Evolutionary conservation across 2,329 filamentous ascomycete genomes (phyloP).

Genomic region (Aspergillus udagawae): DNA sequence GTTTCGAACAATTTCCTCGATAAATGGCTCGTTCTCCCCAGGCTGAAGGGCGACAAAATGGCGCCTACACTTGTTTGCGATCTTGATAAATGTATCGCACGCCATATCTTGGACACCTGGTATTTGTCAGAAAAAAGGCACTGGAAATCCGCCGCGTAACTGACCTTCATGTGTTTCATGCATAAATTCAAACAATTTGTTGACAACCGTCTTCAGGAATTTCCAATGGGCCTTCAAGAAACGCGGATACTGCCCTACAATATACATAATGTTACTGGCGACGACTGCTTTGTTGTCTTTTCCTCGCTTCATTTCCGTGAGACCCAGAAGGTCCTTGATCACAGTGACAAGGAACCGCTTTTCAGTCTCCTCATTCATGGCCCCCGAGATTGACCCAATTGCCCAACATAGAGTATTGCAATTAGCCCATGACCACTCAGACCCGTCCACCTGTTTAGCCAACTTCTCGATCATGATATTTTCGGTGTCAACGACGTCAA

Average conservation of each 20-base stretch:
- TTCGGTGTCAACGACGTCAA: slow-evolving; percentile 96
- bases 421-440: slow-evolving; percentile 99
- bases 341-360: slow-evolving; percentile 98
- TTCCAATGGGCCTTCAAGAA: slow-evolving; percentile 99
- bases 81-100: slow-evolving; percentile 99
- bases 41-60: slow-evolving; percentile 96
- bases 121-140: slow-evolving; percentile 26
- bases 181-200: slow-evolving; percentile 99
- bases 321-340: slow-evolving; percentile 92
- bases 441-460: slow-evolving; percentile 86
- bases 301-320: slow-evolving; percentile 98
- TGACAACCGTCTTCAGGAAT: slow-evolving; percentile 98
- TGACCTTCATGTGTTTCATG: slow-evolving; percentile 95
- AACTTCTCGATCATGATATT: slow-evolving; percentile 99
- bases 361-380: slow-evolving; percentile 99
- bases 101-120: slow-evolving; percentile 97
- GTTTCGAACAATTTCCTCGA: slow-evolving; percentile 95
- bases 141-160: slow-evolving; percentile 19
- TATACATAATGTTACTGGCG: slow-evolving; percentile 99
- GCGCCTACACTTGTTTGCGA: slow-evolving; percentile 93
- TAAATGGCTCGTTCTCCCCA: slow-evolving; percentile 91
- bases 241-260: slow-evolving; percentile 95
- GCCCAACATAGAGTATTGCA: slow-evolving; percentile 99
- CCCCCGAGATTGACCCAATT: slow-evolving; percentile 95
- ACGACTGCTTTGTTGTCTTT: slow-evolving; percentile 99